Evolutionary conservation across 2,329 filamentous ascomycete species (phyloP).

Genomic region (Paraphoma sp.): DNA sequence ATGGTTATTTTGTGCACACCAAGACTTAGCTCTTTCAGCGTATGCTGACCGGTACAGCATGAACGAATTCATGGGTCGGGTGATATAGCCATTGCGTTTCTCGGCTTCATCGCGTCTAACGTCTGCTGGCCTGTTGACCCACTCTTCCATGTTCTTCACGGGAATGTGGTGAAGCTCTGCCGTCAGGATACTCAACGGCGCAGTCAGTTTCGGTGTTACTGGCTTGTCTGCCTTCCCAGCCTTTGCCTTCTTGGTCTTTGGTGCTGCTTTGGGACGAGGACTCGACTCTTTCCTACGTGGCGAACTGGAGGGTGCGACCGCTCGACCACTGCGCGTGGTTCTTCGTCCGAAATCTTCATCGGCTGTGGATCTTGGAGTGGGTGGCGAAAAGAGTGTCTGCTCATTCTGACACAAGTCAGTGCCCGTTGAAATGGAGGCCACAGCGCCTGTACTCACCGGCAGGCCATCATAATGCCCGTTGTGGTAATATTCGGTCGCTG

Average conservation of each 20-base stretch:
- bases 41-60: conserved; percentile 97
- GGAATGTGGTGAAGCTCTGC: conserved; percentile 66
- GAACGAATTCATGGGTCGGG: conserved; percentile 96
- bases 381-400: conserved; percentile 45
- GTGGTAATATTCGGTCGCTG: conserved; percentile 33
- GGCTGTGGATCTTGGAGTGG: conserved; percentile 53
- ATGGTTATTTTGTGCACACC: conserved; percentile 87
- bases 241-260: conserved; percentile 53
- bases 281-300: conserved; percentile 28
- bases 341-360: conserved; percentile 49
- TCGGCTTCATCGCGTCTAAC: conserved; percentile 72
- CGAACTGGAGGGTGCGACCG: conserved; percentile 31
- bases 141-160: conserved; percentile 79
- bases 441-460: conserved; percentile 25
- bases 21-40: conserved; percentile 82
- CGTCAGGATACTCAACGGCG: conserved; percentile 75
- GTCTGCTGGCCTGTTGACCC: conserved; percentile 75
- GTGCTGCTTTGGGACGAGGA: conserved; percentile 36
- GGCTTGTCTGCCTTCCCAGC: conserved; percentile 53
- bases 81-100: conserved; percentile 77
- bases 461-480: conserved; percentile 33
- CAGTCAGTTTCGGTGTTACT: conserved; percentile 63
- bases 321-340: conserved; percentile 45
- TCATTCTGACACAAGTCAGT: conserved; percentile 33
- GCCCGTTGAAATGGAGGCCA: background rate